phyloP scores from a whole-genome alignment of 768 basidiomycete genomes.

The Termitomyces sp. region DNA sequence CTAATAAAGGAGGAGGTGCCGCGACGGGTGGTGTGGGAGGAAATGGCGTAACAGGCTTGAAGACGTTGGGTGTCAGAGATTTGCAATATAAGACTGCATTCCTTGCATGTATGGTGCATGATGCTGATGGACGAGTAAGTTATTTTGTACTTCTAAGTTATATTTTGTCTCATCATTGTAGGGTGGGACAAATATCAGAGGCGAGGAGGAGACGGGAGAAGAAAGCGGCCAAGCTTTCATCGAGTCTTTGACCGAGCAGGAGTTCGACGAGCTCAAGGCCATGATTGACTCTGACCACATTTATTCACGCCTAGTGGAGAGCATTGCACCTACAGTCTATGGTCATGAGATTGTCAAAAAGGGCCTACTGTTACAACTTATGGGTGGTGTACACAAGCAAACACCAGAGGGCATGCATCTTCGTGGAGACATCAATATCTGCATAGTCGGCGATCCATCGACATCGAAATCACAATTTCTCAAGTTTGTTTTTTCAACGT shows the following conservation, averaged over 20 bases:
- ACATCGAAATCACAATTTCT: slow-evolving; percentile 99
- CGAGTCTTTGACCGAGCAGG: slow-evolving; percentile 85
- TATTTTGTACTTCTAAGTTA: slow-evolving; percentile 3
- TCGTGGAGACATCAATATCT: slow-evolving; percentile 98
- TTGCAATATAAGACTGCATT: slow-evolving; percentile 99
- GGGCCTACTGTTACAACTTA: slow-evolving; percentile 89
- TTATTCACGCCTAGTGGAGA: slow-evolving; percentile 88
- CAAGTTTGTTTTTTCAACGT: slow-evolving; percentile 59
- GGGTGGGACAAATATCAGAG: slow-evolving; percentile 86
- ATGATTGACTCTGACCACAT: slow-evolving; percentile 97
- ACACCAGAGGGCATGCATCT: slow-evolving; percentile 96
- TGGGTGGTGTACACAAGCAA: slow-evolving; percentile 98
- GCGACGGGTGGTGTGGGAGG: slow-evolving; percentile 64
- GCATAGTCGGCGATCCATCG: slow-evolving; percentile 95
- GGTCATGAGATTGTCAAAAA: slow-evolving; percentile 99
- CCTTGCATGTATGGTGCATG: slow-evolving; percentile 95
- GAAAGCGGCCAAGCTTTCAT: slow-evolving; percentile 82
- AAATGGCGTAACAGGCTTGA: slow-evolving; percentile 89
- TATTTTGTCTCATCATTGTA: slow-evolving; percentile 24
- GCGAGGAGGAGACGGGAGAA: slow-evolving; percentile 80
- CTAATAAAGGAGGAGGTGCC: slow-evolving; percentile 57
- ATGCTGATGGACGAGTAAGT: slow-evolving; percentile 83
- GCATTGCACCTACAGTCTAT: slow-evolving; percentile 97
- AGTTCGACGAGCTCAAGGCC: slow-evolving; percentile 88
- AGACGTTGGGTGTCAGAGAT: slow-evolving; percentile 92